Base-by-base conservation (phyloP, 306 rosid genomes). In the Biancaea sappan region DNA sequence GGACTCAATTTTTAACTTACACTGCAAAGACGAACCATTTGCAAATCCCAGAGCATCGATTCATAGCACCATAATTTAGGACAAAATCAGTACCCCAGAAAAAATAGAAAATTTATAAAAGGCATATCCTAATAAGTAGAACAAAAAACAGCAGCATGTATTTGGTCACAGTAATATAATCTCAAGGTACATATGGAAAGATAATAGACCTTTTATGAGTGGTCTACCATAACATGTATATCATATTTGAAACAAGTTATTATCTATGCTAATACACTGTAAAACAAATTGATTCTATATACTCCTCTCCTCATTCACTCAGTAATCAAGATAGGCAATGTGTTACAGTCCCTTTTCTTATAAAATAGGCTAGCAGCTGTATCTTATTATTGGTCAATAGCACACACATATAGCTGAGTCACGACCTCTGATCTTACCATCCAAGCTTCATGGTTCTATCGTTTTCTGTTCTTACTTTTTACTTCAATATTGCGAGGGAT, bases 1-100 rank as follows among this genome's bases (percentile, higher is more conserved):
- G 26, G 79, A 71, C 37, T 66, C 68, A 73, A 19, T 44, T 80
- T 66, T 72, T 78, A 60, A 82, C 98, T 89, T 85, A 94, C 97
- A 89, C 98, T 94, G 92, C 71, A 82, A 74, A 80, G 71, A 62
- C 67, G 77, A 79, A 57, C 83, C 77, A 66, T 72, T 50, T 21
- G 63, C 40, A 22, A 35, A 66, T 32, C 77, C 72, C 61, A 28
- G 35, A 38, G 65, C 78, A 56, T 71, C 78, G n/a, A 68, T 63
- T 86, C 38, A 80, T 46, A 70, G 64, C 81, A 83, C 75, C 67
- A 79, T 37, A 61, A 66, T 24, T 56, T 47, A 84, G 3, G 37
- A 70, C 29, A 77, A 7, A 50, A 69, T 82, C 81, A 87, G 90
- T 41, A 59, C 29, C 61, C 29, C 61, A 50, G 37, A 69, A 69